A percentile compares a stretch with the other conserved stretches of the same genome.
phyloP scores from a whole-genome alignment of 106 monocot genomes.

The Allium cepa region DNA sequence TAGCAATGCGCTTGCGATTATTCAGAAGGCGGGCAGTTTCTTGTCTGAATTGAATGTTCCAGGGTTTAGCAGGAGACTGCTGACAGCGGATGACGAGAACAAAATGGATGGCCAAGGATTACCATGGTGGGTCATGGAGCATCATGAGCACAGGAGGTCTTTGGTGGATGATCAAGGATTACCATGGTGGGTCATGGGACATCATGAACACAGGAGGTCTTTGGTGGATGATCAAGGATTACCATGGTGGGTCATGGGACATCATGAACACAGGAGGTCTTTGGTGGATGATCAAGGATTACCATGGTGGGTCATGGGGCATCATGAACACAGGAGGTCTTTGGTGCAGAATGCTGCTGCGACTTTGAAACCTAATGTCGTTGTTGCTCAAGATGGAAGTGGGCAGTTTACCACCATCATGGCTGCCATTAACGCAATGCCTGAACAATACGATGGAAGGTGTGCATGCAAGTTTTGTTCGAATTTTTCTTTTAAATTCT shows the following conservation, averaged over 20 bases:
- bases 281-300: slow-evolving; percentile 13
- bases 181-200: too few relatives aligned
- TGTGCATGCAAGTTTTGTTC: slow-evolving; percentile 6
- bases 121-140: too few relatives aligned
- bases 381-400: slow-evolving; percentile 72
- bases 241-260: too few relatives aligned
- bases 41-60: slow-evolving; percentile 18
- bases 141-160: too few relatives aligned
- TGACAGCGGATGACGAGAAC: not conserved
- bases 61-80: slow-evolving; percentile 16
- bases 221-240: slow-evolving; percentile 12
- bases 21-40: slow-evolving; percentile 24
- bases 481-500: not conserved
- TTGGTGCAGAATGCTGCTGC: slow-evolving; percentile 20
- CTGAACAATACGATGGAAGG: slow-evolving; percentile 50
- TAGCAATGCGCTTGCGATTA: slow-evolving; percentile 73
- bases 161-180: too few relatives aligned
- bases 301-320: slow-evolving; percentile 29
- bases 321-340: slow-evolving; percentile 28
- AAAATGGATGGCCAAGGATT: slow-evolving; percentile 12
- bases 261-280: not conserved
- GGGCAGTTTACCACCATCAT: slow-evolving; percentile 65
- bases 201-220: too few relatives aligned
- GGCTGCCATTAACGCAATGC: slow-evolving; percentile 40
- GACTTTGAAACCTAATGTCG: slow-evolving; percentile 39